These are phyloP conservation scores for Chaetomium olivaceum DNA, from an alignment of 2,329 filamentous ascomycete genomes.

Conservation along the genomic window DNA sequence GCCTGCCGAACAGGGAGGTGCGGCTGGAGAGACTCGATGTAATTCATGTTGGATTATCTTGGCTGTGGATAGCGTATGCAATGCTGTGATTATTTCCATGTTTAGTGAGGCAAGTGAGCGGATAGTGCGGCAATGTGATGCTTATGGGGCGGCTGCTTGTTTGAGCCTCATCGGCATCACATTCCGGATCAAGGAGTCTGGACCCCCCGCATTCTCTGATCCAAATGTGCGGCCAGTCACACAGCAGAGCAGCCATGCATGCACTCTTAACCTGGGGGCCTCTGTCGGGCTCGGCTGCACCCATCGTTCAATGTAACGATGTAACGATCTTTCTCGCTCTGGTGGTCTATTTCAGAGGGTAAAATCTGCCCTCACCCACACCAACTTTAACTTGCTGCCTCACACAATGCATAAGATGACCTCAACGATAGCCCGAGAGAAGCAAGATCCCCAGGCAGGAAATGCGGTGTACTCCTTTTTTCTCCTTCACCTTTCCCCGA, in stretches of 20 bases:
- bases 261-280: neutral
- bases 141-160: neutral
- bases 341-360: neutral
- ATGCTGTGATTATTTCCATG: neutral
- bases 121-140: neutral
- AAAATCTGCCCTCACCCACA: neutral
- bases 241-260: neutral
- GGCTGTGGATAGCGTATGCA: neutral
- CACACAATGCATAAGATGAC: neutral
- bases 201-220: neutral
- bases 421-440: neutral
- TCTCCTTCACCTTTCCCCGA: neutral
- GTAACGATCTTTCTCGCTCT: neutral
- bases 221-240: neutral
- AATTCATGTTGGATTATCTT: constrained; percentile 4
- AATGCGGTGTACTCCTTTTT: neutral
- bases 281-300: neutral
- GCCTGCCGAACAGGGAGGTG: neutral
- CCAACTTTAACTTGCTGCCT: neutral
- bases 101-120: neutral
- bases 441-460: neutral
- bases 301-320: neutral
- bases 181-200: neutral
- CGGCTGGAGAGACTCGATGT: neutral
- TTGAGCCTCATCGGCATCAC: neutral